Evolutionary conservation across 2,329 filamentous ascomycete genomes (phyloP), one percentile per base, ranked within the genome.

Genomic region (Claviceps arundinis): DNA sequence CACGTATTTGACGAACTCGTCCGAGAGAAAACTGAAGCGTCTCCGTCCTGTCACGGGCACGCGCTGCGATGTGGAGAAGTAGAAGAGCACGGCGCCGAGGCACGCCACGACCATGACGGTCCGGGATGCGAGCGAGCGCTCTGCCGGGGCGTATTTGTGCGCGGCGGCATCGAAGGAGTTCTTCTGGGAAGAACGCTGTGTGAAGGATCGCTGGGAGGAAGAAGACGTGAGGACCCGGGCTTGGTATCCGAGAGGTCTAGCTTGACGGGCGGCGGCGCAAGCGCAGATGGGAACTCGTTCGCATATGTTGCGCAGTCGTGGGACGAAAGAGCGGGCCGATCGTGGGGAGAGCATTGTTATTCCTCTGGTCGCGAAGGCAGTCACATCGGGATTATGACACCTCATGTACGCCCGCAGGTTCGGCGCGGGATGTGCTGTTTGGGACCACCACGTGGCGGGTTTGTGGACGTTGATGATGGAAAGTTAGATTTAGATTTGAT

Each of bases 11-110:
- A 82, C 81, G 61, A 81, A 71, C 52, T 73, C 64, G 48, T 76
- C 73, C 50, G 87, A 81, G 5, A 72, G 65, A 22, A 72, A 71
- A 65, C 89, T 90, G 75, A 91, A 91, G 38, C 87, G 77, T 59
- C 73, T 73, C 8, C 87, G 78, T 0, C 84, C 83, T 5, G 81
- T 85, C 6, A 89, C 76, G 2, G 86, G 85, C 14, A 90, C 85
- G 37, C 76, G 77, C 65, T 91, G 83, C 43, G 87, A 70, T 62
- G 89, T 84, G 62, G 70, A 73, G 52, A 81, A 71, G 70, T 89
- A 89, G 63, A 89, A 81, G 8, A 63, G 62, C 1, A 73, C 60
- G 4, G 75, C 77, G 44, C 67, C 71, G n/a, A 65, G 60, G 16
- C 71, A 63, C 30, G 70, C 69, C 14, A 70, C 55, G 1, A 69